Base-by-base conservation (phyloP, 164 flowering plant genomes). In the Chimonanthus praecox region DNA sequence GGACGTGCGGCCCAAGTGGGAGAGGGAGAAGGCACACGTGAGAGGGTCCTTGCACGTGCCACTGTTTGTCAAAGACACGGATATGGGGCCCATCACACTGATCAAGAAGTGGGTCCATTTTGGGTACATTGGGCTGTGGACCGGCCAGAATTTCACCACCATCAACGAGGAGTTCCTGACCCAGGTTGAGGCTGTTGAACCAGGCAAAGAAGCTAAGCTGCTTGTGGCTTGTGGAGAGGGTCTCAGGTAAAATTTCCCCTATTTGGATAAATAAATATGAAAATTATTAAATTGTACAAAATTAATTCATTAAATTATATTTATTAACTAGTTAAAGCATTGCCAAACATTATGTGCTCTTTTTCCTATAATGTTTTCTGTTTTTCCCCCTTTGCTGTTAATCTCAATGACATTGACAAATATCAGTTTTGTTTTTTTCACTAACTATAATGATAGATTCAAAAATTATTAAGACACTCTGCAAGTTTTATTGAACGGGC, bases 191-290 rank as follows among this genome's bases (percentile, higher is more conserved):
- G 60, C 48, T 3, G 62, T 66, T n/a, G 86, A 89, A 64, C 94
- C 97, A n/a, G 87, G 89, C 76, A 89, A 90, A 81, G 84, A 82
- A 1, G 51, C 85, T 6, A 90, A 84, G 83, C 76, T 94, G 5
- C 94, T 92, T 46, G 89, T 92, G 7, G 92, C 91, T 5, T 94
- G 98, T 80, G 98, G 98, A 33, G 97, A 94, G 78, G 98, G 98
- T 4, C 81, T 92, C 20, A 88, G 97, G 97, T 94, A 60, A 82
- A 45, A 45, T 64, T 47, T 64, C 68, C 20, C 68, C 1, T 33
- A 33, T 33, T 33, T 33, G 33, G 7, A 51, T 51, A 21, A 21
- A n/a, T 21, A 33, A 33, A 33, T 33, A 33, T 33, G 33, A 33
- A 33, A 33, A 33, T 33, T 33, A 33, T 33, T 33, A 33, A 33